These are phyloP conservation scores for Boletellus ananiceps DNA, from an alignment of 768 basidiomycete species.

Conservation along the genomic window DNA sequence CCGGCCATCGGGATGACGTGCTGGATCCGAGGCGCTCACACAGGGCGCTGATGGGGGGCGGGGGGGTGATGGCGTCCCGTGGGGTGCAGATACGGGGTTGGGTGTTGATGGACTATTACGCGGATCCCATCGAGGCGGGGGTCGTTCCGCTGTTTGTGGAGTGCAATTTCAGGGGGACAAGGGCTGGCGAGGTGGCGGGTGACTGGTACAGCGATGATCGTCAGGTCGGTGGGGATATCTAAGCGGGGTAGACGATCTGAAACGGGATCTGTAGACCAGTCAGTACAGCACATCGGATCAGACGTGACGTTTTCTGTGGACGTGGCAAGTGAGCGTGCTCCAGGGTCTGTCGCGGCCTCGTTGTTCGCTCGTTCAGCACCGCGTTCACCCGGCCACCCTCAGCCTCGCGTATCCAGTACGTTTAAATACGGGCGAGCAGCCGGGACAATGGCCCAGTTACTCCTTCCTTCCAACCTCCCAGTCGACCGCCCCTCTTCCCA, in stretches of 20 bases:
- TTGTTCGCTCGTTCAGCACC: conserved; percentile 11
- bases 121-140: conserved; percentile 47
- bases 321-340: no score
- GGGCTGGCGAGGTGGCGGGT: conserved; percentile 40
- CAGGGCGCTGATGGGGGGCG: neutral
- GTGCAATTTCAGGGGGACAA: conserved; percentile 64
- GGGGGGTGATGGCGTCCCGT: neutral
- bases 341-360: conserved; percentile 14
- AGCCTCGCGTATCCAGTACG: conserved; percentile 11
- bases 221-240: no score
- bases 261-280: neutral
- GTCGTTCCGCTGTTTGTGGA: conserved; percentile 69
- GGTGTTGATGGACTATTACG: conserved; percentile 71
- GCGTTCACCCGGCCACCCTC: conserved; percentile 11
- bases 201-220: neutral
- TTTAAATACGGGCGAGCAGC: conserved; percentile 23
- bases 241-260: neutral
- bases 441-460: conserved; percentile 10
- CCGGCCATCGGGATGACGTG: neutral
- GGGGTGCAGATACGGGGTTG: conserved; percentile 58
- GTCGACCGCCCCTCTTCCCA: neutral
- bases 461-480: neutral
- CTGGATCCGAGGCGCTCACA: neutral
- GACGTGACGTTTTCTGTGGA: no score
- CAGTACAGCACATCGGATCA: no score